Conservation (phyloP, 2,329 filamentous ascomycete species). For the Calonectria henricotiae region DNA sequence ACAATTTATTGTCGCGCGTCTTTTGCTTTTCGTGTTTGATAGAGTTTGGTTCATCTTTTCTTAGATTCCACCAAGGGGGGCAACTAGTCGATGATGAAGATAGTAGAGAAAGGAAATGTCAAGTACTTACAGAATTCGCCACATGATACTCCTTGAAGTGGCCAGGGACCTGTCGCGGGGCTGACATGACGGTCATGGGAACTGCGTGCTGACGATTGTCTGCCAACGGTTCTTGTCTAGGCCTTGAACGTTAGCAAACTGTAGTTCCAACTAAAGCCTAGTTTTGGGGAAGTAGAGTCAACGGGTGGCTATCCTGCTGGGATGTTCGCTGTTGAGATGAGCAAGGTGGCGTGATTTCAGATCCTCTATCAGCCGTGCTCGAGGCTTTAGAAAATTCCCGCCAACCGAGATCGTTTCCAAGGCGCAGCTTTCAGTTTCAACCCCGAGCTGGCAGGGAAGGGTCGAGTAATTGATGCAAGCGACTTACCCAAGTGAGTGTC, state of each 20-base stretch:
- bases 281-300: slow-evolving; percentile 38
- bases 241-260: slow-evolving; percentile 44
- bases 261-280: slow-evolving; percentile 37
- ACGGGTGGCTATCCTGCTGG: slow-evolving; percentile 41
- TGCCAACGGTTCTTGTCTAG: slow-evolving; percentile 39
- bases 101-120: slow-evolving; percentile 30
- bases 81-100: not conserved
- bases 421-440: slow-evolving; percentile 44
- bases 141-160: slow-evolving; percentile 55
- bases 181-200: slow-evolving; percentile 54
- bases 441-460: slow-evolving; percentile 43
- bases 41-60: slow-evolving; percentile 25
- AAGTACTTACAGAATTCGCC: slow-evolving; percentile 53
- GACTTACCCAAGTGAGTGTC: slow-evolving; percentile 44
- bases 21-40: slow-evolving; percentile 28
- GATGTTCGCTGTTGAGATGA: slow-evolving; percentile 46
- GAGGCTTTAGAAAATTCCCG: slow-evolving; percentile 45
- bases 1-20: slow-evolving; percentile 39
- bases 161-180: slow-evolving; percentile 51
- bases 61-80: not conserved
- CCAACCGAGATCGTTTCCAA: slow-evolving; percentile 44
- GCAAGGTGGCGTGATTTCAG: slow-evolving; percentile 49
- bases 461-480: slow-evolving; percentile 36
- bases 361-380: slow-evolving; percentile 44
- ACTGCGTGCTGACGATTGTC: slow-evolving; percentile 35